Base-by-base conservation (phyloP, 1,139 yeast species). In the Candida glucosophila region DNA sequence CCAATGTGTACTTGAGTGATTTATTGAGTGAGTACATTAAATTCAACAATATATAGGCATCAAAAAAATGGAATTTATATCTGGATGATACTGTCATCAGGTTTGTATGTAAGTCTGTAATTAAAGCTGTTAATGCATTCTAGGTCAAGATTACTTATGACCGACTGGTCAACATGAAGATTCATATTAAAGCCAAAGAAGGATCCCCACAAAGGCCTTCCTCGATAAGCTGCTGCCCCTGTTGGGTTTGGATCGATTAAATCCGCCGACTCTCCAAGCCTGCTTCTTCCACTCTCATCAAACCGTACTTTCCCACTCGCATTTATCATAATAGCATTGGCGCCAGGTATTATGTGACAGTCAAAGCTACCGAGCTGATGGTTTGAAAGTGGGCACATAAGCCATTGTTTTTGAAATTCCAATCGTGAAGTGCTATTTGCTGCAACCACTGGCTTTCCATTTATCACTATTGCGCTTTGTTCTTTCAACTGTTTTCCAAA, bases 281-380 rank as follows among this genome's bases (percentile, higher is more conserved):
- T 65, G 34, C 71, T 75, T 34, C 58, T 66, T 1, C 88, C 88
- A 29, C 77, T 67, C 43, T 80, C 90, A 47, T 80, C 90, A 41
- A 79, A 79, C 35, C 76, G 61, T 6, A 79, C 81, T 45, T 77
- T 79, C 7, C 81, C 73, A 29, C 73, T 66, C 11, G 73, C 60
- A 30, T 68, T 64, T 14, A 78, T 59, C 4, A 76, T 50, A 27
- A 65, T 58, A 2, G 73, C 58, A 4, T 73, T 74, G 0, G 80
- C 62, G 0, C 82, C 82, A 0, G 90, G 90, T n/a, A 80, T 65
- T 34, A 73, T 55, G 42, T 80, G 92, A 26, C 72, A 67, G 45
- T 80, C 90, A 30, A 65, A 66, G 14, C 77, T 68, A 9, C 73
- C 72, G 22, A 78, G 45, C 31, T 62, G 73, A 44, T 80, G 92